Base-by-base conservation (phyloP, 257 asterid genomes). In the Solanum commersonii region DNA sequence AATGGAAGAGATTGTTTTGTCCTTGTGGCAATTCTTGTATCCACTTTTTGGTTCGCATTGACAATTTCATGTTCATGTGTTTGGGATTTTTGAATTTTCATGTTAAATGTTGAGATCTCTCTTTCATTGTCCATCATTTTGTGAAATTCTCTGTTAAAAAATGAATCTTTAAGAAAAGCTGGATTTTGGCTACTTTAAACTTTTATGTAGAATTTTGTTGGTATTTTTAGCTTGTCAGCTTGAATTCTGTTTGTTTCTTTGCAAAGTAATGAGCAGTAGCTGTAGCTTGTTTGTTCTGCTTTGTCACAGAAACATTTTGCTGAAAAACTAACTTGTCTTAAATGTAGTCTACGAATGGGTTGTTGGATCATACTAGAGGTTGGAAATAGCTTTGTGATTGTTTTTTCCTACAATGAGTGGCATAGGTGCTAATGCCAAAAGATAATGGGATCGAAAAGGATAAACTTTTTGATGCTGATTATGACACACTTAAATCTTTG, bases 401-500 rank as follows among this genome's bases (percentile, higher is more conserved):
- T 37, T 37, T 42, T 42, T 42, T 10, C 49, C 49, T 42, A 42
- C 49, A 42, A 42, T 4, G 49, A 42, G 1, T 42, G 49, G 49
- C 49, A 42, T 42, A 42, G 14, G 49, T 42, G 49, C 49, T 42
- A 42, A 42, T 42, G 49, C 49, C 11, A 14, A 92, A 92, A 88
- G 95, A 92, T 31, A 96, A 95, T 20, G 97, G 99, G 85, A 92
- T 96, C 87, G 95, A 92, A 88, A 96, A 92, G 87, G 94, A 95
- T 13, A 96, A 96, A 92, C 99, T 96, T 88, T 96, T 96, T 56
- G 98, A 95, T 88, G 91, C 98, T 56, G 95, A 94, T 89, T 94
- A 91, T 71, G 97, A 94, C 85, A 93, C 98, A 10, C 87, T 95
- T 83, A 89, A 87, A 88, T 98, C 99, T 87, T 68, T 96, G 84